These are phyloP conservation scores for Dipteronia sinensis DNA, from an alignment of 345 rosid genomes.

Conservation along the genomic window DNA sequence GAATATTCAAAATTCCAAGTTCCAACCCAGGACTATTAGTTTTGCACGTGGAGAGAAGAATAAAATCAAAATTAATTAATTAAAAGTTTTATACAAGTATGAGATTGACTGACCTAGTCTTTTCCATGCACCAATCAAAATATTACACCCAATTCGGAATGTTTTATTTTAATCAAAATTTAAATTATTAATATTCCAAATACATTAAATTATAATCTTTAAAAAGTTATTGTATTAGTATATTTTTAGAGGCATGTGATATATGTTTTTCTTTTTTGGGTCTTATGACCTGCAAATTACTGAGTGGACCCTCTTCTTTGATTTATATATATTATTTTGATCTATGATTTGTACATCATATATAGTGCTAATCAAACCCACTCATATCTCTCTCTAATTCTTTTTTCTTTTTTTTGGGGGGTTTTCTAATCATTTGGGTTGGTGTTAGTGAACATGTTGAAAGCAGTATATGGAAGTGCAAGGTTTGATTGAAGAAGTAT, in stretches of 20 bases:
- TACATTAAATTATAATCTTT: no score
- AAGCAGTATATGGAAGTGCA: neutral
- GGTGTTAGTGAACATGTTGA: neutral
- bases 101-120: slow-evolving; percentile 11
- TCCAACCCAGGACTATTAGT: neutral
- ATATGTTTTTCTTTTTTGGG: neutral
- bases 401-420: no score
- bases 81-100: neutral
- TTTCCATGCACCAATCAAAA: neutral
- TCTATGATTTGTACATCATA: slow-evolving; percentile 12
- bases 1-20: slow-evolving; percentile 30
- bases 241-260: slow-evolving; percentile 8
- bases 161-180: neutral
- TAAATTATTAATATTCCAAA: no score
- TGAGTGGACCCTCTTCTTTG: neutral
- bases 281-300: neutral
- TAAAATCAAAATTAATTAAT: no score
- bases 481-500: no score
- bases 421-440: no score
- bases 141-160: slow-evolving; percentile 12
- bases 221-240: no score
- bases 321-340: slow-evolving; percentile 7
- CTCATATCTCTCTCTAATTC: neutral
- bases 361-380: neutral
- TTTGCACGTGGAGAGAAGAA: slow-evolving; percentile 25